phyloP scores from a whole-genome alignment of 2,329 filamentous ascomycete species.

The Myriosclerotinia scirpicola region DNA sequence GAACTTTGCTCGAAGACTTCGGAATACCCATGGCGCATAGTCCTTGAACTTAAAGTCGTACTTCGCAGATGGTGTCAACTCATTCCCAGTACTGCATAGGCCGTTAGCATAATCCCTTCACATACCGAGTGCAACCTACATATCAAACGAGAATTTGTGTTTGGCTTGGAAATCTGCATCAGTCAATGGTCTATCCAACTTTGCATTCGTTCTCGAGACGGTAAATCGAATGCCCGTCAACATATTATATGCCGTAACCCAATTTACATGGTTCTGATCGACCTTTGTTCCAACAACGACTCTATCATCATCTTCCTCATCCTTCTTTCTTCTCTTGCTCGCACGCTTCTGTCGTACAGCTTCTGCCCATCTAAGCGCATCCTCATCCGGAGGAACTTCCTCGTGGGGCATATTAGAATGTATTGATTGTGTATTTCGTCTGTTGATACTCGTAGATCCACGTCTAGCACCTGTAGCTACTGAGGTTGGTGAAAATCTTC shows the following conservation, averaged over 20 bases:
- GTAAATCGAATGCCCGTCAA: conserved; percentile 97
- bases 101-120: conserved; percentile 41
- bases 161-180: conserved; percentile 90
- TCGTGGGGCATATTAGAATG: conserved; percentile 82
- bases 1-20: conserved; percentile 83
- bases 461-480: conserved; percentile 60
- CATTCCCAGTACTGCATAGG: conserved; percentile 77
- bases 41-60: conserved; percentile 99
- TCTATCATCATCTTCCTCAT: conserved; percentile 88
- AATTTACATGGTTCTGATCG: conserved; percentile 95
- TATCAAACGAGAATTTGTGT: conserved; percentile 98
- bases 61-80: conserved; percentile 95
- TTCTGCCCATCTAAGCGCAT: conserved; percentile 89
- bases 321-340: conserved; percentile 77
- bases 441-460: conserved; percentile 78
- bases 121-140: conserved; percentile 57
- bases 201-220: conserved; percentile 94
- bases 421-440: conserved; percentile 80
- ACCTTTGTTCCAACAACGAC: conserved; percentile 97
- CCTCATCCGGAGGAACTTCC: conserved; percentile 82
- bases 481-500: conserved; percentile 71
- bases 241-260: conserved; percentile 99
- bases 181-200: conserved; percentile 86
- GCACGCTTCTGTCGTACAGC: conserved; percentile 88
- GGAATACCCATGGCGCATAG: conserved; percentile 99